Evolutionary conservation across 768 basidiomycete species (phyloP), one percentile per base, ranked within the genome.

Genomic region (Boletus fagicola): DNA sequence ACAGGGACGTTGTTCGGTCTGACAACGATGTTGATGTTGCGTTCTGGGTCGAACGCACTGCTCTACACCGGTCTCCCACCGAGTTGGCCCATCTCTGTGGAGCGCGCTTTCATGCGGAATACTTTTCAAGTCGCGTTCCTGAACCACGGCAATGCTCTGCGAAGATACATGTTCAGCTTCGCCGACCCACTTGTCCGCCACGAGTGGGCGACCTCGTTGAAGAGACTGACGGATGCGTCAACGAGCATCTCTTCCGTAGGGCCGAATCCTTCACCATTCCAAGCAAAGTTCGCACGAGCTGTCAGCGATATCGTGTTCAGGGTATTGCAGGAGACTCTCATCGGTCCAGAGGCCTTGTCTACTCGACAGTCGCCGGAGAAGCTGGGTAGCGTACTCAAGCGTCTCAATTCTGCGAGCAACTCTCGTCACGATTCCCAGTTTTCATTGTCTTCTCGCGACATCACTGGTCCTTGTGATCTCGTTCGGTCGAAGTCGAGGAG

Each of bases 101-200:
- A 96, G 68, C 87, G 94, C 20, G 87, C 92, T 0, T 98, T 98
- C 76, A 98, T 98, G 96, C 84, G 87, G 57, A 90, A 98, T 69
- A 97, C 95, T 0, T 95, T 98, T 80, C 92, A 97, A 70, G 74
- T 98, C 35, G 87, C 93, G 2, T 98, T 98, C 75, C 60, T 78
- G 39, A 85, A 86, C 63, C 83, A 87, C 60, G 68, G 77, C 33
- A 84, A 85, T 31, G 57, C 76, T 53, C 90, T 88, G 72, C 83
- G 94, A 62, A 85, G 87, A 66, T 98, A 98, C 75, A 94, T 97
- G 86, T 98, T 97, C 78, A 94, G 91, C 60, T 85, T 97, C 43
- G 84, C 88, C 50, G 92, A 94, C 65, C 81, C 87, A 1, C 77
- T 89, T 39, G 80, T 90, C 18, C 84, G 87, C 20, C 82, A 88